Conservation (phyloP, 768 basidiomycete species). For the Leccinum arenicola region DNA sequence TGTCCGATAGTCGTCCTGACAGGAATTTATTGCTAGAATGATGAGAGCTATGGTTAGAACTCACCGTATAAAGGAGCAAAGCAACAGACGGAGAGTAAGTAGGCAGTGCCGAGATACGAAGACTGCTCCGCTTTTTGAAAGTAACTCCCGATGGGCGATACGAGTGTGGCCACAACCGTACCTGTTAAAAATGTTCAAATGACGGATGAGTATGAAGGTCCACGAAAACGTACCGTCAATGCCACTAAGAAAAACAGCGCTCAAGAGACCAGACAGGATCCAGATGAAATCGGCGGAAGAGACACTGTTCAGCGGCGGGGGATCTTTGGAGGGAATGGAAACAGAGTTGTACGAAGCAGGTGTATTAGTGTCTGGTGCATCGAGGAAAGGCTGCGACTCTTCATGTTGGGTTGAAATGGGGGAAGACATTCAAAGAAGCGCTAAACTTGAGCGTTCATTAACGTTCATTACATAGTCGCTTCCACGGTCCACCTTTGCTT, state of each 20-base stretch:
- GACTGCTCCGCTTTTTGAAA: slow-evolving; percentile 37
- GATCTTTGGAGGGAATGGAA: not conserved
- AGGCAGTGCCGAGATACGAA: not conserved
- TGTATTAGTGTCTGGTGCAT: not conserved
- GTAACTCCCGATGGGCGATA: slow-evolving; percentile 17
- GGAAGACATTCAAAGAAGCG: too few relatives aligned
- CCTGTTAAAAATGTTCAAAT: slow-evolving; percentile 39
- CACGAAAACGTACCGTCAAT: not conserved
- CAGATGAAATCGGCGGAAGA: not conserved
- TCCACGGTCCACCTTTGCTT: too few relatives aligned
- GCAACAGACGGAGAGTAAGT: not conserved
- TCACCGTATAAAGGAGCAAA: not conserved
- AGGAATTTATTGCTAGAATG: not conserved
- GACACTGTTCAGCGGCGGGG: not conserved
- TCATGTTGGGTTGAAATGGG: not conserved
- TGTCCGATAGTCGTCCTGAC: not conserved
- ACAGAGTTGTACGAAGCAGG: not conserved
- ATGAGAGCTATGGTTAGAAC: not conserved
- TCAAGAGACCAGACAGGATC: not conserved
- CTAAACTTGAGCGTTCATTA: too few relatives aligned
- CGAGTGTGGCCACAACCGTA: not conserved
- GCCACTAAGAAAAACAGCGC: not conserved
- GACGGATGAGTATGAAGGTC: not conserved
- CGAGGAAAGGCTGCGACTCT: not conserved
- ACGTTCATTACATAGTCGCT: too few relatives aligned